phyloP scores from a whole-genome alignment of 139 green algal genomes.

The Closterium sp. region DNA sequence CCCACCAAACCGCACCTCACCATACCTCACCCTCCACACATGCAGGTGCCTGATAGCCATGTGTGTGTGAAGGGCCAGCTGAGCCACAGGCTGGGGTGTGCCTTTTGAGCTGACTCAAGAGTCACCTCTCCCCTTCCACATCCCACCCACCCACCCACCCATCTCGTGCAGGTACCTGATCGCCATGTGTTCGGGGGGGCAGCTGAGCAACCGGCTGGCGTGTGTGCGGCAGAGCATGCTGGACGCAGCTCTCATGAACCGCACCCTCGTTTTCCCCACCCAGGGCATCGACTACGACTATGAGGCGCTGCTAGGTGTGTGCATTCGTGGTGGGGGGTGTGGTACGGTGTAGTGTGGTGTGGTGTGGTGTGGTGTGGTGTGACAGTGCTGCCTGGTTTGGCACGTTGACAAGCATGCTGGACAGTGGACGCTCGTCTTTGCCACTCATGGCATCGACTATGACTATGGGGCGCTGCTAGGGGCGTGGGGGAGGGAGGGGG shows the following conservation, averaged over 20 bases:
- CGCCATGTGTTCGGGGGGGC: conserved; percentile 29
- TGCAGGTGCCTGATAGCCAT: no score
- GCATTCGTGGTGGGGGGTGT: neutral
- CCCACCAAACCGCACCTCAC: neutral
- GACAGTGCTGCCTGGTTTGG: no score
- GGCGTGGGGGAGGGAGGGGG: neutral
- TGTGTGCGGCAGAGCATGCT: neutral
- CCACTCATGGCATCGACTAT: conserved; percentile 26
- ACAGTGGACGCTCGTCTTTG: neutral
- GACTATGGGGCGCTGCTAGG: conserved; percentile 30
- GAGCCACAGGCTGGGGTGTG: no score
- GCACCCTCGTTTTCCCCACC: neutral
- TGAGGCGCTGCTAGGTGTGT: conserved; percentile 37
- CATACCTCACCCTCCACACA: no score
- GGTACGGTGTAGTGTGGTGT: neutral
- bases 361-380: neutral
- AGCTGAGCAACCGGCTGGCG: conserved; percentile 26
- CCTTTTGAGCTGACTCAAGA: neutral
- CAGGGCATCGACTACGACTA: conserved; percentile 37
- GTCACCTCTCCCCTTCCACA: neutral
- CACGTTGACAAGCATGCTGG: neutral
- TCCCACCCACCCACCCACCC: neutral
- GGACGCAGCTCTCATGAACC: neutral
- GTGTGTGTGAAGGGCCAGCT: no score
- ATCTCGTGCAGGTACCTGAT: conserved; percentile 16